Percentiles rank a stretch among this genome's conserved stretches.
These are phyloP conservation scores for Rugosomyces carneus DNA, from an alignment of 1,284 basidiomycete genomes.

Conservation along the genomic window DNA sequence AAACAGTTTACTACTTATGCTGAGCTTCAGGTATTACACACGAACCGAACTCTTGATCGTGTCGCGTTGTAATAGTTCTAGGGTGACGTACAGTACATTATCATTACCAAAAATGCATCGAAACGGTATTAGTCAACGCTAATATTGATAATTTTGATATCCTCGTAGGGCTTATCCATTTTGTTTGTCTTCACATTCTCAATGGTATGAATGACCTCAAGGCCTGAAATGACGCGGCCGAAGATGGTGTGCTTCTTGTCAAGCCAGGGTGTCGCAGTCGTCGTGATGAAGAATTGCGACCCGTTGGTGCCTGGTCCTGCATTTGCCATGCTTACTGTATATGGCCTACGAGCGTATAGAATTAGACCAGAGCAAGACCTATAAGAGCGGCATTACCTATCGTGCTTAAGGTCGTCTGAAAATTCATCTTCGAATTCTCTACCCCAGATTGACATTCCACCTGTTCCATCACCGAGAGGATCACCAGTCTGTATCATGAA, in stretches of 20 bases:
- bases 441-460: conserved; percentile 95
- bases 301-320: conserved; percentile 92
- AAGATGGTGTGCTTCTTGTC: conserved; percentile 97
- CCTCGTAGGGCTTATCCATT: conserved; percentile 82
- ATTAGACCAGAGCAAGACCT: conserved; percentile 8
- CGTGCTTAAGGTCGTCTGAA: conserved; percentile 82
- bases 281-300: conserved; percentile 98
- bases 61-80: conserved; percentile 29
- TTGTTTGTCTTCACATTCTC: conserved; percentile 80
- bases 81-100: conserved; percentile 1
- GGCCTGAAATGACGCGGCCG: conserved; percentile 75
- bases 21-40: conserved; percentile 22
- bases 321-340: conserved; percentile 99
- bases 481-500: conserved; percentile 99
- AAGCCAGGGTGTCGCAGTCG: conserved; percentile 91
- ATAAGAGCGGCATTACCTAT: conserved; percentile 58
- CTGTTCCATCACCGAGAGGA: conserved; percentile 94
- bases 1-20: not conserved
- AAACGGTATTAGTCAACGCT: conserved; percentile 48
- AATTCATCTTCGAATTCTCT: conserved; percentile 96
- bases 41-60: conserved; percentile 30
- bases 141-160: conserved; percentile 84
- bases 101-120: conserved; percentile 14
- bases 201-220: conserved; percentile 82
- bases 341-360: conserved; percentile 52